phyloP scores from a whole-genome alignment of 75 land plant genomes.

The Pinus taeda region DNA sequence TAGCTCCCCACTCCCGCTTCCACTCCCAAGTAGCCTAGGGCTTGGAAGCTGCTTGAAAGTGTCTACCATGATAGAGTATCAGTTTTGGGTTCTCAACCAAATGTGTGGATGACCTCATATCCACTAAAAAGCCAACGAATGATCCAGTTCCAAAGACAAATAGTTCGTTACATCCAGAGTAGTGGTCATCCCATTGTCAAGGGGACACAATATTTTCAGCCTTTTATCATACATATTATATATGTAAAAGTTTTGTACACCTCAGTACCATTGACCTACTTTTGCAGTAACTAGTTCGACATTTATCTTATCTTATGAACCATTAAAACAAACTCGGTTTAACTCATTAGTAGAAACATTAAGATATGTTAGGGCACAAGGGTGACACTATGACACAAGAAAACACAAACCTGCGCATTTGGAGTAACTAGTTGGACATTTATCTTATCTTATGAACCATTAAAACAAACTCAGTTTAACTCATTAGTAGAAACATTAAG shows the following conservation, averaged over 20 bases:
- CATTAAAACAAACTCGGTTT: neutral
- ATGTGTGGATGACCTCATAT: no score
- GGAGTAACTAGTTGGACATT: conserved; percentile 35
- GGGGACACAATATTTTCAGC: neutral
- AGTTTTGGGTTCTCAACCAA: no score
- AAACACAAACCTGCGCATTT: conserved; percentile 67
- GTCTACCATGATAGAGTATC: no score
- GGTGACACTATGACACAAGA: neutral
- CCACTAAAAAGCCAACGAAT: neutral
- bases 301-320: neutral
- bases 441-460: neutral
- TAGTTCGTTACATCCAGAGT: neutral
- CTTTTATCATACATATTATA: neutral
- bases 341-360: neutral
- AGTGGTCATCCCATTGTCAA: neutral
- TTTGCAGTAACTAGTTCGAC: conserved; percentile 38
- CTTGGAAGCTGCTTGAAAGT: no score
- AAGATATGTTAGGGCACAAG: neutral
- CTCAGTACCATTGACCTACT: no score
- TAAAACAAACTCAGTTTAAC: neutral
- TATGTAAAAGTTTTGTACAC: neutral
- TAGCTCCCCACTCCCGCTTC: no score
- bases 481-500: neutral
- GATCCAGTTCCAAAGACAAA: neutral
- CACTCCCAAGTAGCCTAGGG: no score